Evolutionary conservation across 495 filamentous ascomycete genomes (phyloP), one percentile per base, ranked within the genome.

Genomic region (Tuber indicum): DNA sequence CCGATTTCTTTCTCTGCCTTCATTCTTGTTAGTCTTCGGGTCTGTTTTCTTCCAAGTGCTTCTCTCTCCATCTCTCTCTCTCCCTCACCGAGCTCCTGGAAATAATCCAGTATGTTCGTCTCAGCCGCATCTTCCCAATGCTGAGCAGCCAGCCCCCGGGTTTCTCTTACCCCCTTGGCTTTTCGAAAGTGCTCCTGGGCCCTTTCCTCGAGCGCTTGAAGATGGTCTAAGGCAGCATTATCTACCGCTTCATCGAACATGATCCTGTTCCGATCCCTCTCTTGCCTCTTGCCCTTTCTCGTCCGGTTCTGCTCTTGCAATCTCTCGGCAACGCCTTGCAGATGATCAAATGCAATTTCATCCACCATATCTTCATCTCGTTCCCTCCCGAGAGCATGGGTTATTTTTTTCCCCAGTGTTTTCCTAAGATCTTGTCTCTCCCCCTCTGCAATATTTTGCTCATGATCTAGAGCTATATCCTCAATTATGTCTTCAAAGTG

Each of bases 401-500:
- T 74, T 46, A 74, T 49, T 6, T n/a, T 36, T 36, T 26, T 79
- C 23, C 77, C 73, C 19, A 46, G 0, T 0, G 10, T 52, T 39
- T 72, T 79, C 44, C 78, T 78, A 44, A 41, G 69, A 14, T 21
- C n/a, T 19, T 79, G 70, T 46, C 75, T 74, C n/a, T 75, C 70
- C 14, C 19, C 73, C 58, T 79, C 78, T 7, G 44, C 43, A 26
- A 75, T 17, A 42, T 70, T 46, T n/a, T 79, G 78, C 43, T 62
- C 32, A 41, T 80, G 74, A 17, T 75, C 76, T 74, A 80, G 62
- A 21, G 76, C 62, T 26, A 80, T 66, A 79, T 76, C 73, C 43
- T 80, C 73, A 14, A 80, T 69, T 9, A 72, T 76, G 71, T 79
- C 72, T 12, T 72, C 78, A 10, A 73, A 66, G 14, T 36, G 14